These are phyloP conservation scores for Paecilomyces variotii DNA, from an alignment of 2,329 filamentous ascomycete genomes.

Conservation along the genomic window DNA sequence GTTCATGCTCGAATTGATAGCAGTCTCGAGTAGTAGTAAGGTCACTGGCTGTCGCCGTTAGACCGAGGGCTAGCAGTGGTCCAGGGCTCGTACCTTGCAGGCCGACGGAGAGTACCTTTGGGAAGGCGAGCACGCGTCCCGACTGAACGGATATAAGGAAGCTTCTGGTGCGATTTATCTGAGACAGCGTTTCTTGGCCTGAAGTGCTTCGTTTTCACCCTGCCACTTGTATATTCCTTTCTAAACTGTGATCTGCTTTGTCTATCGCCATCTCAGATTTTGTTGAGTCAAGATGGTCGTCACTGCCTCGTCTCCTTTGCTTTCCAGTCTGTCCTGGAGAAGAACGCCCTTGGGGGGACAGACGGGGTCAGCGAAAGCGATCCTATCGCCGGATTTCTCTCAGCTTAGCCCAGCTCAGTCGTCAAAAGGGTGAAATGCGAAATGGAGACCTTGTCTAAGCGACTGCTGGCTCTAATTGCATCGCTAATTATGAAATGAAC, in stretches of 20 bases:
- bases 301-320: not conserved
- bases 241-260: not conserved
- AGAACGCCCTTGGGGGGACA: not conserved
- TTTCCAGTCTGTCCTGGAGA: not conserved
- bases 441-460: not conserved
- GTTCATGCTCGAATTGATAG: not conserved
- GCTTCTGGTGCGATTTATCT: not conserved
- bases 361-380: not conserved
- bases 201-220: not conserved
- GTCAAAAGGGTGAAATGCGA: not conserved
- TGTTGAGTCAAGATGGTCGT: not conserved
- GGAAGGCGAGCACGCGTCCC: not conserved
- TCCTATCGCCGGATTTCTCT: not conserved
- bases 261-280: not conserved
- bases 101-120: not conserved
- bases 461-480: not conserved
- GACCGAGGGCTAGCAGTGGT: not conserved
- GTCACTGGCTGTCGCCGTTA: not conserved
- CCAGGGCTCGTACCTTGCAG: not conserved
- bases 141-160: not conserved
- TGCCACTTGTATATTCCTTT: not conserved
- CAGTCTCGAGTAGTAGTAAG: not conserved
- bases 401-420: not conserved
- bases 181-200: not conserved
- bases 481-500: not conserved